A percentile compares a stretch with the other conserved stretches of the same genome.
phyloP scores from a whole-genome alignment of 495 filamentous ascomycete genomes.

The Emericellopsis terricola region DNA sequence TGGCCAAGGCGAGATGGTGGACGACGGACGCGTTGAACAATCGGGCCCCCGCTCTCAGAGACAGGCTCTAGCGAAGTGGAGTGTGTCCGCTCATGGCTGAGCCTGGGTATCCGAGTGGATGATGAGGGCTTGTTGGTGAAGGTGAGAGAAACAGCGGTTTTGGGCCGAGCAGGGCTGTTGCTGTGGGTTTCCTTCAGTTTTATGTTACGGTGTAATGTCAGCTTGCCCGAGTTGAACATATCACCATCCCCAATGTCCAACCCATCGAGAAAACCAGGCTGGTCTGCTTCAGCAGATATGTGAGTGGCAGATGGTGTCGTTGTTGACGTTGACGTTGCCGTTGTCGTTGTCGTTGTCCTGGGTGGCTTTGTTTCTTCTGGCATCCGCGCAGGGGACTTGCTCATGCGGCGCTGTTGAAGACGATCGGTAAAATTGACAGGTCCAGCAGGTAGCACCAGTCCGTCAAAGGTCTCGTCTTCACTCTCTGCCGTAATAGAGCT shows the following conservation, averaged over 20 bases:
- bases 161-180: conserved; percentile 43
- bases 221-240: conserved; percentile 59
- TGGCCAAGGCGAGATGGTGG: conserved; percentile 45
- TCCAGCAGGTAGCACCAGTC: conserved; percentile 65
- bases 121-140: conserved; percentile 58
- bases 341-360: too few relatives aligned
- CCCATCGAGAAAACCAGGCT: conserved; percentile 74
- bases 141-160: conserved; percentile 69
- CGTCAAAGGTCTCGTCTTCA: conserved; percentile 79
- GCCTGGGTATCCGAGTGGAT: conserved; percentile 38
- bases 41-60: conserved; percentile 70
- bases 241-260: conserved; percentile 76
- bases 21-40: conserved; percentile 26
- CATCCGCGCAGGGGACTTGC: conserved; percentile 23
- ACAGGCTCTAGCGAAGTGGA: conserved; percentile 80
- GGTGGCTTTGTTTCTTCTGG: conserved; percentile 11
- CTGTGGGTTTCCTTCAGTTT: conserved; percentile 58
- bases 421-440: conserved; percentile 64
- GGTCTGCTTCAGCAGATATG: conserved; percentile 24
- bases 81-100: conserved; percentile 43
- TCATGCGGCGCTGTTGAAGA: conserved; percentile 49
- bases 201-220: conserved; percentile 83
- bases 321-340: too few relatives aligned
- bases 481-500: conserved; percentile 86
- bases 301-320: background rate